Evolutionary conservation across 345 rosid species (phyloP), one percentile per base, ranked within the genome.

Genomic region (Jatropha curcas): DNA sequence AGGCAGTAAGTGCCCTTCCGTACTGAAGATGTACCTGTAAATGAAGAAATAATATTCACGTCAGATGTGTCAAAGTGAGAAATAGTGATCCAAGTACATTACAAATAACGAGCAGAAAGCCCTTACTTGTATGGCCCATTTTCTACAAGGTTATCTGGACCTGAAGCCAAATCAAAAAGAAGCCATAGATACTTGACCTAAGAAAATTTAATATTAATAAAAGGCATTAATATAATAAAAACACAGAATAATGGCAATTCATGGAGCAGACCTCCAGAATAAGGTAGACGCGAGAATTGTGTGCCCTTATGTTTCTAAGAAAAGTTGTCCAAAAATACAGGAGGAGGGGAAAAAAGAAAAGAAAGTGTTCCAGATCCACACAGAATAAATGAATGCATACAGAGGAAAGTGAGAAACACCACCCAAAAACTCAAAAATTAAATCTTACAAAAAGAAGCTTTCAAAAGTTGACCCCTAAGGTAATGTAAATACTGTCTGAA

Each of bases 131-230:
- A 91, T 53, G 98, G 99, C 73, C 99, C 99, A 83, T 87, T 95
- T 80, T 95, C 99, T 31, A 95, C 96, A 67, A 92, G 97, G 83
- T 95, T 95, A 74, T 90, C 92, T 19, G 96, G 86, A 52, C 90
- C 92, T 48, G 79, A 86, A 76, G 94, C 99, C 88, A 95, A 83
- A 80, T 95, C 99, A 61, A 95, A 95, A 63, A 95, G 97, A 71
- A 95, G 96, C 99, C 99, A 95, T 67, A 95, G 79, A 77, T 95
- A 95, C 81, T 95, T 95, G 1, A 92, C 97, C 98, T 94, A 77
- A 64, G 31, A 77, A 79, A 59, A 34, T 68, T 28, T 65, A 2
- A 24, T 37, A 73, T 71, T 24, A 71, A 59, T 45, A 34, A 64
- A 37, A 71, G 34, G 62, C 41, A 48, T 34, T 17, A 39, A 55